phyloP scores from a whole-genome alignment of 2,329 filamentous ascomycete genomes.

The Boeremia exigua region DNA sequence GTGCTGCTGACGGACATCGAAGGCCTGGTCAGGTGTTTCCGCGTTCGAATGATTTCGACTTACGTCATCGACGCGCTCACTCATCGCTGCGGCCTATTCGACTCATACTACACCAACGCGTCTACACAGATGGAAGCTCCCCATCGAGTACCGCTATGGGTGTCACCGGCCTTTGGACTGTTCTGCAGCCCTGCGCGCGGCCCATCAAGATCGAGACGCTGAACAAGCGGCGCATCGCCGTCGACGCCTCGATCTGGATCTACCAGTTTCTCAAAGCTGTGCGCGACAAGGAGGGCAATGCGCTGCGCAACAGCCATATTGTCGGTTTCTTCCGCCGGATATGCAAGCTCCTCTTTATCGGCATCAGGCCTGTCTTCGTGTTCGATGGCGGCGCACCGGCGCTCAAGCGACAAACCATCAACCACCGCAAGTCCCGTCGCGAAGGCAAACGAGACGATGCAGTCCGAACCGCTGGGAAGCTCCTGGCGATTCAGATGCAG shows the following conservation, averaged over 20 bases:
- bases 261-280: constrained; percentile 99
- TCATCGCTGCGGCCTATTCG: neutral
- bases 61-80: constrained; percentile 16
- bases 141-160: constrained; percentile 68
- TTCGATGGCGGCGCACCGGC: constrained; percentile 94
- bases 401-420: constrained; percentile 90
- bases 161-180: constrained; percentile 97
- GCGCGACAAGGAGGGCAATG: constrained; percentile 97
- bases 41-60: constrained; percentile 4
- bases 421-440: constrained; percentile 74
- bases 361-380: constrained; percentile 95
- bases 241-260: constrained; percentile 99
- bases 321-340: constrained; percentile 98
- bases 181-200: constrained; percentile 91
- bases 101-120: neutral
- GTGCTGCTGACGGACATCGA: too few relatives aligned
- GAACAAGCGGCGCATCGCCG: constrained; percentile 93
- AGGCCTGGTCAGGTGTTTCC: constrained; percentile 7
- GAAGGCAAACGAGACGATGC: constrained; percentile 95
- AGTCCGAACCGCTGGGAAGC: constrained; percentile 84
- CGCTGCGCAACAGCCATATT: constrained; percentile 91
- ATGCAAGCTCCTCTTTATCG: constrained; percentile 96
- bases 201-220: constrained; percentile 96
- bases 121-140: neutral
- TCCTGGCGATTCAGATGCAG: constrained; percentile 94